Evolutionary conservation across 208 protist species (phyloP).

Genomic region (Trypanosoma vivax): DNA sequence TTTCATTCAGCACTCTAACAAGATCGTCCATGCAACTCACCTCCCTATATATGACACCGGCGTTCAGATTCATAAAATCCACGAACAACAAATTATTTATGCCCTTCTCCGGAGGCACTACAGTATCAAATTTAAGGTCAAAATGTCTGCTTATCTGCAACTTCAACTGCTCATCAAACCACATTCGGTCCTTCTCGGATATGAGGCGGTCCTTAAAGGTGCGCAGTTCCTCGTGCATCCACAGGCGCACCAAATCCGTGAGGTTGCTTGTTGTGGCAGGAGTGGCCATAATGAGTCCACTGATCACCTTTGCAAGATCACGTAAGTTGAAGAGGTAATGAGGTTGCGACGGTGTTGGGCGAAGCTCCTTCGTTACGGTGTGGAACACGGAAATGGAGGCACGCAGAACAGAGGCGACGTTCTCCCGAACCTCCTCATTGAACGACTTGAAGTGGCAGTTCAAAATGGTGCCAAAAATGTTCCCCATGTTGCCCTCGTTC

Average conservation of each 20-base stretch:
- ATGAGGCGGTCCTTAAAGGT: slow-evolving; percentile 95
- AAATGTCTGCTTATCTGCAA: slow-evolving; percentile 78
- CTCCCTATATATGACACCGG: slow-evolving; percentile 88
- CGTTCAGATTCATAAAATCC: slow-evolving; percentile 85
- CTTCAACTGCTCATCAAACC: slow-evolving; percentile 88
- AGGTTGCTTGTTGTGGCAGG: slow-evolving; percentile 46
- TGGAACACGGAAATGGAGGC: slow-evolving; percentile 96
- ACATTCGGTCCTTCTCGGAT: slow-evolving; percentile 78
- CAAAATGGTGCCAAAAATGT: slow-evolving; percentile 96
- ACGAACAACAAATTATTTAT: slow-evolving; percentile 85
- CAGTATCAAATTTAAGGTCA: slow-evolving; percentile 66
- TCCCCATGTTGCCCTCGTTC: slow-evolving; percentile 90
- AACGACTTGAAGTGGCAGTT: slow-evolving; percentile 89
- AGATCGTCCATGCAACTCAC: slow-evolving; percentile 81
- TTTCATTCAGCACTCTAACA: slow-evolving; percentile 71
- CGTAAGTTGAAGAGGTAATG: slow-evolving; percentile 99
- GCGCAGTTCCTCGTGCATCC: slow-evolving; percentile 94
- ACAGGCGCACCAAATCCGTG: slow-evolving; percentile 81
- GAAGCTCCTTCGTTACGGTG: slow-evolving; percentile 87
- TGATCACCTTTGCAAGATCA: slow-evolving; percentile 96
- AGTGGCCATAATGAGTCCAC: slow-evolving; percentile 90
- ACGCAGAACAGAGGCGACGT: slow-evolving; percentile 71
- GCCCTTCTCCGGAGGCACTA: slow-evolving; percentile 31
- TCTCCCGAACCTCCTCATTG: slow-evolving; percentile 68
- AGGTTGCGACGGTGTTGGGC: slow-evolving; percentile 95